Conservation (phyloP, 768 basidiomycete genomes). For the Trametes coccinea region DNA sequence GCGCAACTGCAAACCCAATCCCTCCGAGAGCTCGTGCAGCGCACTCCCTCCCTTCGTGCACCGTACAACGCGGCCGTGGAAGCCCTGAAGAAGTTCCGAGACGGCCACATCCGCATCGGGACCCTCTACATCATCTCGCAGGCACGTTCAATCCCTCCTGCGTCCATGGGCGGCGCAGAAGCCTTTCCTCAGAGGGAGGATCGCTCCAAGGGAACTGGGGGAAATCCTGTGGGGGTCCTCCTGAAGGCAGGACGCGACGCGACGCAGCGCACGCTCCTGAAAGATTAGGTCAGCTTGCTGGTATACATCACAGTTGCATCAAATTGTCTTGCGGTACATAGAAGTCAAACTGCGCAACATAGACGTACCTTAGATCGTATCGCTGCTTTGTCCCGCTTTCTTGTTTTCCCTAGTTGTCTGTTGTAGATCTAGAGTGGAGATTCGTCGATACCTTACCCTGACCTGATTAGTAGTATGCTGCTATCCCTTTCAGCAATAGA, state of each 20-base stretch:
- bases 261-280: constrained; percentile 64
- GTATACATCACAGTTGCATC: not conserved
- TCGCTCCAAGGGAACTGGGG: constrained; percentile 83
- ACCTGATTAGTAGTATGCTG: too few relatives aligned
- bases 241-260: constrained; percentile 91
- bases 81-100: constrained; percentile 80
- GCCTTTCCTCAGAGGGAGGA: constrained; percentile 32
- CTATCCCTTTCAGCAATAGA: too few relatives aligned
- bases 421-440: not conserved
- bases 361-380: not conserved
- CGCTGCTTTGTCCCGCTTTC: not conserved
- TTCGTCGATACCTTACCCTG: too few relatives aligned
- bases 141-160: constrained; percentile 64
- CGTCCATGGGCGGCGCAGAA: constrained; percentile 15
- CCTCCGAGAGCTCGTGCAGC: constrained; percentile 60
- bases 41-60: constrained; percentile 58
- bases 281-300: constrained; percentile 6
- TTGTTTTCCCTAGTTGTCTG: not conserved
- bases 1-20: constrained; percentile 63
- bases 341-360: not conserved
- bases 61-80: constrained; percentile 80
- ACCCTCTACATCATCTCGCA: constrained; percentile 86
- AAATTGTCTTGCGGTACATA: not conserved
- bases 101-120: constrained; percentile 87
- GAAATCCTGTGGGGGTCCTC: constrained; percentile 77